Percentiles rank a stretch among this genome's conserved stretches.
Evolutionary conservation across 225 moss, liverwort and hornwort genomes (phyloP).

Genomic region (Pleurozium schreberi): DNA sequence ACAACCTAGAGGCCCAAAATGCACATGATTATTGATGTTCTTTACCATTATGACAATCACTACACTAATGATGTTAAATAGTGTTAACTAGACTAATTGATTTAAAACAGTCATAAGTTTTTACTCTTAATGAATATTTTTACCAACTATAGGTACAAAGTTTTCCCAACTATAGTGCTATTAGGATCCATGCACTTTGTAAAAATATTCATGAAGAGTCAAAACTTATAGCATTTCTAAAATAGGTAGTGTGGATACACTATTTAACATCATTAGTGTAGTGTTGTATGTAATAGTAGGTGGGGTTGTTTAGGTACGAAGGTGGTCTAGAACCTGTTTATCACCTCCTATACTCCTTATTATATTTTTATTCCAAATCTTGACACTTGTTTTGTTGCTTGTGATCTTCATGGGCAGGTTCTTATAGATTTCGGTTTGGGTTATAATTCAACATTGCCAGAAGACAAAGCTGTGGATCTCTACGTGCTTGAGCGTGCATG

Average conservation of each 20-base stretch:
- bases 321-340: neutral
- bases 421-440: constrained; percentile 87
- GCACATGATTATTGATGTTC: neutral
- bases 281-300: neutral
- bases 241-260: too few species aligned
- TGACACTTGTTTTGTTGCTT: neutral
- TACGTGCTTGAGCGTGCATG: constrained; percentile 86
- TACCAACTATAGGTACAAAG: too few species aligned
- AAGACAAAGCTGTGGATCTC: constrained; percentile 91
- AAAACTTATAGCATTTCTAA: too few species aligned
- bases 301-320: neutral
- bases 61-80: too few species aligned
- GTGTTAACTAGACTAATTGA: too few species aligned
- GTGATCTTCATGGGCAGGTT: constrained; percentile 29
- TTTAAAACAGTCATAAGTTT: too few species aligned
- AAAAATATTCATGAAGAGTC: too few species aligned
- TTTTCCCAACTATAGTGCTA: too few species aligned
- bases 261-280: too few species aligned
- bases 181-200: too few species aligned
- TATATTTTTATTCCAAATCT: neutral
- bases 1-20: neutral
- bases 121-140: too few species aligned
- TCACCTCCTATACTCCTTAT: neutral
- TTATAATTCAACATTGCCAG: constrained; percentile 70
- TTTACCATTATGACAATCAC: neutral